phyloP scores from a whole-genome alignment of 2,329 filamentous ascomycete species.

The Fusarium sp. region DNA sequence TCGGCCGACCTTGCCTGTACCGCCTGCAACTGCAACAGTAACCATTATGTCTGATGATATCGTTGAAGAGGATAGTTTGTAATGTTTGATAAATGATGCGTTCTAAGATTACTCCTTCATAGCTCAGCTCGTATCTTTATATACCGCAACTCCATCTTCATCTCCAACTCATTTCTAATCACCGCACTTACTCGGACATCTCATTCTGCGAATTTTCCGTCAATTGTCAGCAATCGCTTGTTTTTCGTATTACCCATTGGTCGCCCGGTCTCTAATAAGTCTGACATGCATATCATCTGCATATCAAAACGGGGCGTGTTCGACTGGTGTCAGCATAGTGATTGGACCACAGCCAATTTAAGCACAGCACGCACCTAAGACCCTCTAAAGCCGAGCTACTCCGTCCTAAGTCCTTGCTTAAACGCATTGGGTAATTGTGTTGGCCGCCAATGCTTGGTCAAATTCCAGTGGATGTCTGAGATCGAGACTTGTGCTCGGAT shows the following conservation, averaged over 20 bases:
- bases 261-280: neutral
- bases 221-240: conserved; percentile 2
- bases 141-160: neutral
- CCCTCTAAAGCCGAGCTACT: neutral
- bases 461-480: conserved; percentile 19
- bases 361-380: too few relatives aligned
- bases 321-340: neutral
- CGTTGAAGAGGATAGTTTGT: fast-evolving
- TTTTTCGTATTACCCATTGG: neutral
- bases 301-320: neutral
- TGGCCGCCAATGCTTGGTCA: neutral
- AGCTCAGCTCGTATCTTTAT: neutral
- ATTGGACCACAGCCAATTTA: neutral
- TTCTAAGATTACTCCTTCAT: fast-evolving
- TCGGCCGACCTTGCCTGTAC: conserved; percentile 14
- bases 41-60: neutral
- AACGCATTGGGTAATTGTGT: conserved; percentile 6
- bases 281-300: neutral
- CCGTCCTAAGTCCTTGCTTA: neutral
- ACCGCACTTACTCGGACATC: neutral
- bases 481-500: neutral
- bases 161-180: neutral
- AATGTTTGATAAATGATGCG: neutral
- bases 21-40: conserved; percentile 11
- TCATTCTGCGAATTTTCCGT: neutral